Percentiles rank a stretch among this genome's conserved stretches.
Conservation (phyloP, 2,329 filamentous ascomycete genomes). For the Diaporthe helianthi region DNA sequence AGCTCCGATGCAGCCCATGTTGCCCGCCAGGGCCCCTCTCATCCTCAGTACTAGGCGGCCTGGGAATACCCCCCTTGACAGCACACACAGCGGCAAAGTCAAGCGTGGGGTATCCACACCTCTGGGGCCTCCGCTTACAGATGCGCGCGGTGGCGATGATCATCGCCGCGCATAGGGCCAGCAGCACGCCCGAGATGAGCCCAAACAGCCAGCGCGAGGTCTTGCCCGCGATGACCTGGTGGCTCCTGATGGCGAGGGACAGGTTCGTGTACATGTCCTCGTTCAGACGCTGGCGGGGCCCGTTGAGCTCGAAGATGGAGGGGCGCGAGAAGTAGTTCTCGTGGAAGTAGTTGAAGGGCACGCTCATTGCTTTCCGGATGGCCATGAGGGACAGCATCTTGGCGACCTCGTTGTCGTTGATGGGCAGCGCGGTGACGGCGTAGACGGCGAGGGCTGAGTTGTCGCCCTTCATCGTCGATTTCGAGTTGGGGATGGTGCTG, state of each 20-base stretch:
- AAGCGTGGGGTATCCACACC: constrained; percentile 24
- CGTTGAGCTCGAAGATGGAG: constrained; percentile 14
- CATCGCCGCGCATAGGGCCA: neutral
- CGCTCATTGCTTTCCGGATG: constrained; percentile 27
- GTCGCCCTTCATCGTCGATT: constrained; percentile 14
- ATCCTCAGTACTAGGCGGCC: neutral
- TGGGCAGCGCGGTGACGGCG: constrained; percentile 27
- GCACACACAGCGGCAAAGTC: constrained; percentile 27
- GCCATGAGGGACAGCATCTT: constrained; percentile 13
- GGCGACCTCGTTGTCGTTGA: constrained; percentile 29
- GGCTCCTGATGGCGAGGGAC: constrained; percentile 22
- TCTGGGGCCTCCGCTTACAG: constrained; percentile 14
- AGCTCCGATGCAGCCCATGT: constrained; percentile 16
- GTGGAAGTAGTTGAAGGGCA: constrained; percentile 30
- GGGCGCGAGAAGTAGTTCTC: constrained; percentile 19
- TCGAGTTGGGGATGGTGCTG: neutral
- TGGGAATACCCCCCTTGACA: constrained; percentile 13
- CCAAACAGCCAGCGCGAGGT: constrained; percentile 21
- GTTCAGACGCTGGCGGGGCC: neutral
- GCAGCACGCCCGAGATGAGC: constrained; percentile 2
- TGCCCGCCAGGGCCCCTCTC: neutral
- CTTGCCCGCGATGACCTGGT: constrained; percentile 28
- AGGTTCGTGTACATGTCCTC: constrained; percentile 25
- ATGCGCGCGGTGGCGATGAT: constrained; percentile 23
- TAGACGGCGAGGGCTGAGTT: constrained; percentile 29